These are phyloP conservation scores for Porcisia hertigi DNA, from an alignment of 208 protist genomes.

Conservation along the genomic window DNA sequence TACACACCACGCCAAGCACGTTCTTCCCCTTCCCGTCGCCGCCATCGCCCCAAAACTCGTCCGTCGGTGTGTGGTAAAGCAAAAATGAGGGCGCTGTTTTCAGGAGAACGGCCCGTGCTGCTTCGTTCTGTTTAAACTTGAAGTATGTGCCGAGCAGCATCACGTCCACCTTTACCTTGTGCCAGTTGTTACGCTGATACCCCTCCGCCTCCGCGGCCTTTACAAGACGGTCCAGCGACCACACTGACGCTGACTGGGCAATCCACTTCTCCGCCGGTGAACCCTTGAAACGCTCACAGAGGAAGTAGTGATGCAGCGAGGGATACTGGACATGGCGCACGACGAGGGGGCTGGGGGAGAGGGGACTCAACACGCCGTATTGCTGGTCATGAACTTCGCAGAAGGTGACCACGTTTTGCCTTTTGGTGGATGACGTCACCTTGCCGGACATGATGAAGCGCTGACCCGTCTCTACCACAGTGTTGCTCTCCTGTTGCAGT, in stretches of 20 bases:
- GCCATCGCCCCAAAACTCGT: slow-evolving; percentile 88
- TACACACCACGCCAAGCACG: slow-evolving; percentile 76
- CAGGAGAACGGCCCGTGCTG: slow-evolving; percentile 53
- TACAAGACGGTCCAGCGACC: slow-evolving; percentile 81
- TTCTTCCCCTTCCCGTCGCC: slow-evolving; percentile 87
- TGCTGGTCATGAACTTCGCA: slow-evolving; percentile 73
- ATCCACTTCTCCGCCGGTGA: slow-evolving; percentile 53
- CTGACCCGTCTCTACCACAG: not conserved
- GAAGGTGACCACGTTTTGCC: slow-evolving; percentile 59
- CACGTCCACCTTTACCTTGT: slow-evolving; percentile 80
- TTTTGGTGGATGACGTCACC: slow-evolving; percentile 16
- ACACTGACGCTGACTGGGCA: slow-evolving; percentile 58
- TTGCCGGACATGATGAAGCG: slow-evolving; percentile 7
- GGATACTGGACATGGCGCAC: slow-evolving; percentile 82
- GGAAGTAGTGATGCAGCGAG: slow-evolving; percentile 85
- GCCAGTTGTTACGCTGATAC: slow-evolving; percentile 78
- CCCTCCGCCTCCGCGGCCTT: slow-evolving; percentile 60
- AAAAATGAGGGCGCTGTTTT: slow-evolving; percentile 62
- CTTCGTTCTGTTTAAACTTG: slow-evolving; percentile 90
- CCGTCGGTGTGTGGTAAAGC: slow-evolving; percentile 76
- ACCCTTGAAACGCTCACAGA: slow-evolving; percentile 79
- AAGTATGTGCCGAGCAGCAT: slow-evolving; percentile 89
- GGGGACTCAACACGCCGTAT: slow-evolving; percentile 78
- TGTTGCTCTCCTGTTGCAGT: not conserved
- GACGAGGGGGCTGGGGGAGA: slow-evolving; percentile 79